phyloP scores from a whole-genome alignment of 805 yeast genomes.

The Wickerhamomyces queroliae region DNA sequence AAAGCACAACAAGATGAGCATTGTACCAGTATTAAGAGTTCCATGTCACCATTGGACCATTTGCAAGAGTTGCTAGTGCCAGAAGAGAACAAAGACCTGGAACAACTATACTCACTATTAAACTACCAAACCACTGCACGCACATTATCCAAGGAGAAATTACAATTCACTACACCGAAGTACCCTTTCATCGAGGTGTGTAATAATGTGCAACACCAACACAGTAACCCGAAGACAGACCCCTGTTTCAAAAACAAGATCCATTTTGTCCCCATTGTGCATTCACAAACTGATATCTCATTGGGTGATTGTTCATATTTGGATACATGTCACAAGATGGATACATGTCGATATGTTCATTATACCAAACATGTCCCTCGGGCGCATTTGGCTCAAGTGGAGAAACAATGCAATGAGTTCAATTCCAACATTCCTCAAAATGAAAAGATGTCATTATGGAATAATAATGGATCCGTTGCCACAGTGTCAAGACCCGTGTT shows the following conservation, averaged over 20 bases:
- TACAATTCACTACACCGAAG: conserved; percentile 30
- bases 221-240: conserved; percentile 22
- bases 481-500: conserved; percentile 25
- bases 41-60: conserved; percentile 1
- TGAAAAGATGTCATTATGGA: conserved; percentile 25
- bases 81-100: conserved; percentile 3
- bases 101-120: conserved; percentile 14
- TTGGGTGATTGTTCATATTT: conserved; percentile 91
- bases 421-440: conserved; percentile 16
- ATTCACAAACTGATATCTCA: conserved; percentile 57
- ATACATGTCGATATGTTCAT: conserved; percentile 76
- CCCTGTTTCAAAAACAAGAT: conserved; percentile 31
- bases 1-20: background rate
- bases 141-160: conserved; percentile 33
- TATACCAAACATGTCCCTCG: conserved; percentile 45
- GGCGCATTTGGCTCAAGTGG: conserved; percentile 17
- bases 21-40: background rate
- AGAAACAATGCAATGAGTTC: conserved; percentile 15
- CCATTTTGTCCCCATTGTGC: conserved; percentile 51
- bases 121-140: conserved; percentile 34
- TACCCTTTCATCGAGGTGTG: conserved; percentile 48
- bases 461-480: conserved; percentile 29
- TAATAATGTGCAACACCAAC: conserved; percentile 25
- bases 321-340: conserved; percentile 88
- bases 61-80: conserved; percentile 4